Evolutionary conservation across 192 early-diverging fungal genomes (phyloP).

Genomic region (Backusella liffmaniae): DNA sequence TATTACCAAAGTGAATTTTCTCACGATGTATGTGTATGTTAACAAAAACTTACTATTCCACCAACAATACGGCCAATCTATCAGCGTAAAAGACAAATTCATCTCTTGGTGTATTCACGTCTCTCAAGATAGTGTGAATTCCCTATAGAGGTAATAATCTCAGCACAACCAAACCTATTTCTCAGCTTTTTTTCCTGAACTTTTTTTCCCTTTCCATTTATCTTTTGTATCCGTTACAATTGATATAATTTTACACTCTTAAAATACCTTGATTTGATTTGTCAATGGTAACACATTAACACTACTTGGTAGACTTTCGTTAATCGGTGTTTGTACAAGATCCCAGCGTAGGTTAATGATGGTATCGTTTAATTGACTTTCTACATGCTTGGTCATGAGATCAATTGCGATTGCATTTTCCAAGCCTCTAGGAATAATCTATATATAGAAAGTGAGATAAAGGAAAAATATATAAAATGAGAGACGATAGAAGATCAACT

Average conservation of each 20-base stretch:
- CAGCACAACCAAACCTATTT: not conserved
- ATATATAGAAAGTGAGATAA: not conserved
- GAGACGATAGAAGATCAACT: not conserved
- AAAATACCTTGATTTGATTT: constrained; percentile 52
- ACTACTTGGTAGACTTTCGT: constrained; percentile 37
- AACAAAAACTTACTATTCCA: constrained; percentile 63
- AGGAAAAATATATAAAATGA: not conserved
- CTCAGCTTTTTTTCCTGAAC: not conserved
- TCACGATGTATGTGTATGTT: not conserved
- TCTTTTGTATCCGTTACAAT: not conserved
- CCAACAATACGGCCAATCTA: constrained; percentile 83
- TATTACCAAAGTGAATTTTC: not conserved
- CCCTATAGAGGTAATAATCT: constrained; percentile 39
- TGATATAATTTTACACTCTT: not conserved
- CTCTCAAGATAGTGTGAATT: constrained; percentile 83
- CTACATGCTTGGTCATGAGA: constrained; percentile 87
- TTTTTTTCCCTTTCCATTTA: not conserved
- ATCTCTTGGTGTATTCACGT: constrained; percentile 63
- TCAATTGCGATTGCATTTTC: constrained; percentile 93
- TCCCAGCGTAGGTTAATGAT: constrained; percentile 59
- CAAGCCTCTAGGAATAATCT: constrained; percentile 89
- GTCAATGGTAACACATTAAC: constrained; percentile 51
- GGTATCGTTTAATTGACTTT: constrained; percentile 79
- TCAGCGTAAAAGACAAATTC: constrained; percentile 96
- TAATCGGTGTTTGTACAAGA: constrained; percentile 41